Percentiles rank a stretch among this genome's conserved stretches.
Evolutionary conservation across 2,329 filamentous ascomycete species (phyloP).

Genomic region (Leptodontidium sp.): DNA sequence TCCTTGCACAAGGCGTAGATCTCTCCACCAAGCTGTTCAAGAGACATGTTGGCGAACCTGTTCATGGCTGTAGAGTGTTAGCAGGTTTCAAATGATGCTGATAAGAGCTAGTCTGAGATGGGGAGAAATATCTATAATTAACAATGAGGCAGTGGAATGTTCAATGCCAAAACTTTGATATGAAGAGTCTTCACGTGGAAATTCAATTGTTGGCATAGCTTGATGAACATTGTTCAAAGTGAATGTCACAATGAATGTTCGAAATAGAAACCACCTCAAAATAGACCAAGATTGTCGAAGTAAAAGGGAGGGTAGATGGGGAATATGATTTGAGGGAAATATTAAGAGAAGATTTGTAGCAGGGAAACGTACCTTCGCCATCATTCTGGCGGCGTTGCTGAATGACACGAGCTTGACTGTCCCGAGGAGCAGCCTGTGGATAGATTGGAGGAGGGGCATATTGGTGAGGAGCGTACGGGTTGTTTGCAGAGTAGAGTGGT

Average conservation of each 20-base stretch:
- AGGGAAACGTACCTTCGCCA: slow-evolving; percentile 68
- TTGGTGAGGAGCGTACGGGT: slow-evolving; percentile 54
- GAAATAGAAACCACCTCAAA: not conserved
- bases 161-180: not conserved
- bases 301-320: not conserved
- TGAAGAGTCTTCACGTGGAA: not conserved
- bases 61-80: slow-evolving; percentile 64
- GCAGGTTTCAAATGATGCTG: not conserved
- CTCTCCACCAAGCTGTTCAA: slow-evolving; percentile 82
- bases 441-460: slow-evolving; percentile 38
- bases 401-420: slow-evolving; percentile 79
- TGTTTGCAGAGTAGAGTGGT: slow-evolving; percentile 63
- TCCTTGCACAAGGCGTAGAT: slow-evolving; percentile 96
- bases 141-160: not conserved
- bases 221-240: not conserved
- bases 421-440: slow-evolving; percentile 62
- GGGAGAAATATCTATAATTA: not conserved
- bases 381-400: slow-evolving; percentile 79
- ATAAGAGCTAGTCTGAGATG: not conserved
- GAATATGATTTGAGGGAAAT: not conserved
- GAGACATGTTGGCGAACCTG: slow-evolving; percentile 82
- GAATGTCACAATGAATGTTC: not conserved
- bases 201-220: not conserved
- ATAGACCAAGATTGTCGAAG: not conserved
- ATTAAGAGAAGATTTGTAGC: slow-evolving; percentile 28